These are phyloP conservation scores for Physcomitrium patens DNA, from an alignment of 225 moss, liverwort and hornwort genomes.

Conservation along the genomic window DNA sequence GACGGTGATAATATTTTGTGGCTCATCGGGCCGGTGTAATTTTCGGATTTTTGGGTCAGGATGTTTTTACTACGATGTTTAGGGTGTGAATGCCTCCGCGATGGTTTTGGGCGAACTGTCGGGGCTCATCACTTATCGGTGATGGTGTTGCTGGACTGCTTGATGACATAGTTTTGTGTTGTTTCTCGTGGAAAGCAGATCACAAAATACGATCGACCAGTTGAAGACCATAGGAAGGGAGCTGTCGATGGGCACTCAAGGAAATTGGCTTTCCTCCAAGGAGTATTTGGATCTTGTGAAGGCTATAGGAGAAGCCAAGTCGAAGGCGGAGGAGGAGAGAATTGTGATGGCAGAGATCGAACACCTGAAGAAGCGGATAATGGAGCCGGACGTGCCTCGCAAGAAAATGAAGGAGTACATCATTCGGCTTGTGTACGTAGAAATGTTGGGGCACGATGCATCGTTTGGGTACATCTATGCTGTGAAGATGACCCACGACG, in stretches of 20 bases:
- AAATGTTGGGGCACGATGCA: constrained; percentile 99
- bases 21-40: too few relatives aligned
- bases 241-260: constrained; percentile 94
- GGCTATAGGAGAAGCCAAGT: constrained; percentile 97
- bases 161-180: neutral
- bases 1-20: too few relatives aligned
- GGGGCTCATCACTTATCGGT: neutral
- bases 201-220: constrained; percentile 88
- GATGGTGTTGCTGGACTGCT: neutral
- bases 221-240: constrained; percentile 96
- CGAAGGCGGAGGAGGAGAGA: constrained; percentile 99
- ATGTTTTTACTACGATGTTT: neutral
- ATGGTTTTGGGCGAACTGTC: neutral
- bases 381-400: constrained; percentile 90
- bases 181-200: constrained; percentile 36
- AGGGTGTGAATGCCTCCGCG: neutral
- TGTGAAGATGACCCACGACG: constrained; percentile 99
- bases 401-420: constrained; percentile 99
- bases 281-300: constrained; percentile 94
- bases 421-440: constrained; percentile 96
- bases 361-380: constrained; percentile 77
- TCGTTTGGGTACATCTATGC: constrained; percentile 98
- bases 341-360: constrained; percentile 89
- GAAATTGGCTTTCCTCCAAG: constrained; percentile 81
- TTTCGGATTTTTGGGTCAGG: neutral